phyloP scores from a whole-genome alignment of 495 filamentous ascomycete genomes.

The Platismatia glauca region DNA sequence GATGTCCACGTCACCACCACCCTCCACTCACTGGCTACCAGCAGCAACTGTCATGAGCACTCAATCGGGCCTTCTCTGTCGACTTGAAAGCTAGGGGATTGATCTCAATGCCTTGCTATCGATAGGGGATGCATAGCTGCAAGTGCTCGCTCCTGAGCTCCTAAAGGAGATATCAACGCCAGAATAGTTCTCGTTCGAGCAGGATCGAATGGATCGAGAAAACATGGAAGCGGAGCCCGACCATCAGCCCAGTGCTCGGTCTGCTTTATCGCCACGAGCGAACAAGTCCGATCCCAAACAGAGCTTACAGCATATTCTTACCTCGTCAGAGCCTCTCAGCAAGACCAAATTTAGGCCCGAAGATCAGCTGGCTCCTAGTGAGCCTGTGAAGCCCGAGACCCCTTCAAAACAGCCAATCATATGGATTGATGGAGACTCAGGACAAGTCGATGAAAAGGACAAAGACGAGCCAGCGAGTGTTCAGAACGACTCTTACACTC shows the following conservation, averaged over 20 bases:
- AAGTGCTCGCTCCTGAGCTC: slow-evolving; percentile 2
- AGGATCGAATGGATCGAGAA: slow-evolving; percentile 11
- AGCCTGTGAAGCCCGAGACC: slow-evolving; percentile 8
- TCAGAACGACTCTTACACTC: slow-evolving; percentile 40
- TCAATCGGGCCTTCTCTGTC: not conserved
- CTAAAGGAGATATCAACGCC: not conserved
- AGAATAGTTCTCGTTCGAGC: slow-evolving; percentile 12
- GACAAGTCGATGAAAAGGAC: slow-evolving; percentile 7
- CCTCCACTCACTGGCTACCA: not conserved
- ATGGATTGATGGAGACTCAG: slow-evolving; percentile 18
- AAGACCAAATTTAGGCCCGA: slow-evolving; percentile 7
- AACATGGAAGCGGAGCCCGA: slow-evolving; percentile 18
- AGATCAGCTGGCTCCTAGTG: slow-evolving; percentile 5
- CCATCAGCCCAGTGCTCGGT: slow-evolving; percentile 8
- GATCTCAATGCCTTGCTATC: not conserved
- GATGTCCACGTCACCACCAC: not conserved
- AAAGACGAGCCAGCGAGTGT: slow-evolving; percentile 20
- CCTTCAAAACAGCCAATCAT: slow-evolving; percentile 12
- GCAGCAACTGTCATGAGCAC: not conserved
- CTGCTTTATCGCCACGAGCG: slow-evolving; percentile 14
- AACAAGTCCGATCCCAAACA: slow-evolving; percentile 26
- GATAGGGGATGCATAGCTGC: slow-evolving; percentile 1
- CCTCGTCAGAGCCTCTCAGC: slow-evolving; percentile 8
- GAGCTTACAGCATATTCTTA: slow-evolving; percentile 26
- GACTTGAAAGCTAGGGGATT: not conserved